These are phyloP conservation scores for Taxawa tesnikishii DNA, from an alignment of 2,329 filamentous ascomycete species.

Conservation along the genomic window DNA sequence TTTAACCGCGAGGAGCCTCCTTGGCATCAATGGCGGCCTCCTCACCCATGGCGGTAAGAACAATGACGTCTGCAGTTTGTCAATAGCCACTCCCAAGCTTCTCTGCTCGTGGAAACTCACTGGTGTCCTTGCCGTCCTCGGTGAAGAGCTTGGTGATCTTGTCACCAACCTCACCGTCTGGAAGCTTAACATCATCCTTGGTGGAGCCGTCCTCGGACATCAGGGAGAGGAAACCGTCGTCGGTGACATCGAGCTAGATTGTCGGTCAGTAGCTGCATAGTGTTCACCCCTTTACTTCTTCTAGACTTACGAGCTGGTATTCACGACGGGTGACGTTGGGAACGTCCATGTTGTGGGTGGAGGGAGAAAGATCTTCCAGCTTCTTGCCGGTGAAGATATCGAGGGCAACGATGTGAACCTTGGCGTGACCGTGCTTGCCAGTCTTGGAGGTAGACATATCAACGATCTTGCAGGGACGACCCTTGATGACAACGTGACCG, in stretches of 20 bases:
- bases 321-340: conserved; percentile 84
- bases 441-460: conserved; percentile 99
- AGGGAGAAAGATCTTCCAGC: conserved; percentile 96
- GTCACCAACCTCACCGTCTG: conserved; percentile 77
- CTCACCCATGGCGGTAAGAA: conserved; percentile 94
- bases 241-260: conserved; percentile 74
- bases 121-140: conserved; percentile 80
- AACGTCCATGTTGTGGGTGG: conserved; percentile 95
- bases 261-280: conserved; percentile 10
- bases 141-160: conserved; percentile 74
- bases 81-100: no score
- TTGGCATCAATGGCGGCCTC: conserved; percentile 87
- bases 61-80: conserved; percentile 67
- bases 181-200: conserved; percentile 93
- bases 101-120: conserved; percentile 45
- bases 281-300: background rate
- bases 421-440: conserved; percentile 99
- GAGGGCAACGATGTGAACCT: conserved; percentile 95
- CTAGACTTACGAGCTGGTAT: conserved; percentile 75
- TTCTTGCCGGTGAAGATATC: conserved; percentile 99
- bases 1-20: conserved; percentile 55
- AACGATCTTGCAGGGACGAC: conserved; percentile 99
- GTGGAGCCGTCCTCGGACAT: conserved; percentile 75
- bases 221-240: conserved; percentile 89
- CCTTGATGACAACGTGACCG: conserved; percentile 97